phyloP scores from a whole-genome alignment of 2,329 filamentous ascomycete species.

The Botrytis porri region DNA sequence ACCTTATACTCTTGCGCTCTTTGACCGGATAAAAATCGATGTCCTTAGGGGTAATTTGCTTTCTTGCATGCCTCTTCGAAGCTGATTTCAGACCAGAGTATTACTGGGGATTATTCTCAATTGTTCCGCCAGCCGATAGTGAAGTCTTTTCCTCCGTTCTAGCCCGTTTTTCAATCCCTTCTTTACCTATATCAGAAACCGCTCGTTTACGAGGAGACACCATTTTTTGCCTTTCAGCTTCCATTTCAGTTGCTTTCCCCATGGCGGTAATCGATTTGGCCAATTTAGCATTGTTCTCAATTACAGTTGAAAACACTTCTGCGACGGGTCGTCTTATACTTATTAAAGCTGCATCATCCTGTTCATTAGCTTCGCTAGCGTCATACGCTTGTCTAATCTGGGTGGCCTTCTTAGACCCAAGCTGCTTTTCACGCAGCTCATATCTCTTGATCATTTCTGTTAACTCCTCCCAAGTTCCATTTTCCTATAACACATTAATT shows the following conservation, averaged over 20 bases:
- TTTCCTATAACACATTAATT: background rate
- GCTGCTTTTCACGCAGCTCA: background rate
- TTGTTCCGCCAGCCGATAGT: accelerated
- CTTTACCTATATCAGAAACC: background rate
- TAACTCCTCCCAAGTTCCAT: background rate
- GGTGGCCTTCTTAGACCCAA: background rate
- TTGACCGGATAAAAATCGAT: background rate
- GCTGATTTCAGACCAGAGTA: background rate
- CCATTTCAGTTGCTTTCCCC: background rate
- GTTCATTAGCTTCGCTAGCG: background rate
- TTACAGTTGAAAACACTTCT: background rate
- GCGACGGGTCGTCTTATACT: background rate
- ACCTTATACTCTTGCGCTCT: background rate
- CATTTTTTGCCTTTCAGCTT: background rate
- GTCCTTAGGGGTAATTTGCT: background rate
- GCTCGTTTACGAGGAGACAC: background rate
- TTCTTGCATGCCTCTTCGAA: background rate
- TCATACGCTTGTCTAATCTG: background rate
- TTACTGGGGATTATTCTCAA: background rate
- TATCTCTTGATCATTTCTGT: background rate
- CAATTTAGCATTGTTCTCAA: background rate
- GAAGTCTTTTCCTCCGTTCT: background rate
- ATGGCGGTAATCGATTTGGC: background rate
- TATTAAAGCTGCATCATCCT: background rate
- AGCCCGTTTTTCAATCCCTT: background rate